phyloP scores from a whole-genome alignment of 345 rosid species.

The Triadica sebifera region DNA sequence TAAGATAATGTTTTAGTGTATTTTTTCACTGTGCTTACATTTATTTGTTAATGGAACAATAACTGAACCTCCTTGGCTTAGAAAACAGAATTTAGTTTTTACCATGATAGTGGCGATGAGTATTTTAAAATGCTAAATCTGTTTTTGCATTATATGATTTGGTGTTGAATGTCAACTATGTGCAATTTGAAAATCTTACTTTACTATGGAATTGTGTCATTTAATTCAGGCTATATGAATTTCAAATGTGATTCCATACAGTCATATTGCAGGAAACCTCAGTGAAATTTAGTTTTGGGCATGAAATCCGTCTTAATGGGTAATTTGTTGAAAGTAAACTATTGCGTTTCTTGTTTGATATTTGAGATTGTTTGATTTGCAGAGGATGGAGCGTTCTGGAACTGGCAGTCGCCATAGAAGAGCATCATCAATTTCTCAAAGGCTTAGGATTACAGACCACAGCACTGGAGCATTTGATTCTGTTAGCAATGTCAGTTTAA shows the following conservation, averaged over 20 bases:
- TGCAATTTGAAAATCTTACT: neutral
- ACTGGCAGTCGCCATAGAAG: conserved; percentile 73
- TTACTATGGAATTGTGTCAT: neutral
- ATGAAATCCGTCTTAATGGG: neutral
- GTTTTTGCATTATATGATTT: neutral
- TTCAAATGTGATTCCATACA: neutral
- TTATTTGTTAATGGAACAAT: neutral
- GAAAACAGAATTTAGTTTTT: neutral
- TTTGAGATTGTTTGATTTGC: conserved; percentile 26
- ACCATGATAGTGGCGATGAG: neutral
- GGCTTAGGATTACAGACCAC: conserved; percentile 58
- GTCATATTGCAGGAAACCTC: neutral
- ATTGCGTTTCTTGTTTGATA: conserved; percentile 11
- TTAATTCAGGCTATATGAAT: neutral
- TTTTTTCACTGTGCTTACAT: neutral
- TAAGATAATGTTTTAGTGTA: neutral
- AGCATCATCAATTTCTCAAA: conserved; percentile 56
- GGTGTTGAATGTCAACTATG: neutral
- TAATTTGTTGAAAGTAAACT: neutral
- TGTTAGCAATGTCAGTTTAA: conserved; percentile 72
- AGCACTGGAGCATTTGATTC: conserved; percentile 58
- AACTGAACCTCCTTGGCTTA: neutral
- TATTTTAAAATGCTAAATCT: neutral
- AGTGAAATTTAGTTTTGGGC: neutral
- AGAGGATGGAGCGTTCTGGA: conserved; percentile 90